Evolutionary conservation across 2,329 filamentous ascomycete species (phyloP).

Genomic region (Volutella citrinella): DNA sequence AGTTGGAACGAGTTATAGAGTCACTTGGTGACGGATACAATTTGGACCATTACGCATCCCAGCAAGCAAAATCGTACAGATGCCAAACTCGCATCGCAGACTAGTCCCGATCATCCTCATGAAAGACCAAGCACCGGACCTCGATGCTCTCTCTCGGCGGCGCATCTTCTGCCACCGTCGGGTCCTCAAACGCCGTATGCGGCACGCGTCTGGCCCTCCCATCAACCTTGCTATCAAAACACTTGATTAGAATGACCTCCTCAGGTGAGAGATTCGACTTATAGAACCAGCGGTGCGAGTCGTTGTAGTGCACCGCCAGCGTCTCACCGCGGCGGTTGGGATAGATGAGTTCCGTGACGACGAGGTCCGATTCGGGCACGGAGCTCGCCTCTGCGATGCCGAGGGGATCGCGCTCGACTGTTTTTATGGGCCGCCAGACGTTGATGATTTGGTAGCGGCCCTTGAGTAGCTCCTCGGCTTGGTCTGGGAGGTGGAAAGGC

Average conservation of each 20-base stretch:
- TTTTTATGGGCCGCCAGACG: slow-evolving; percentile 49
- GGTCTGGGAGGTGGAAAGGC: slow-evolving; percentile 37
- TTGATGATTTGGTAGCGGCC: slow-evolving; percentile 52
- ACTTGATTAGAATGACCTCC: slow-evolving; percentile 59
- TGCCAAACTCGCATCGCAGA: too few relatives aligned
- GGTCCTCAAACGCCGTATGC: slow-evolving; percentile 52
- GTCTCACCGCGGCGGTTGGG: slow-evolving; percentile 48
- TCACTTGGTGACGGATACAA: too few relatives aligned
- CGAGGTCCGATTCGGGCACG: slow-evolving; percentile 48
- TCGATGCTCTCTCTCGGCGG: slow-evolving; percentile 62
- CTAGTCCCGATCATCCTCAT: slow-evolving; percentile 4
- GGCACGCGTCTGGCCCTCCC: slow-evolving; percentile 49
- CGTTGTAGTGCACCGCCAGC: slow-evolving; percentile 40
- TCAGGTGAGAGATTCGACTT: slow-evolving; percentile 48
- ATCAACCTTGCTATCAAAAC: slow-evolving; percentile 57
- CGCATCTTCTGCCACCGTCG: slow-evolving; percentile 49
- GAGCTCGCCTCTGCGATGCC: slow-evolving; percentile 49
- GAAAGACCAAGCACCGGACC: slow-evolving; percentile 38
- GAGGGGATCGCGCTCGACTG: slow-evolving; percentile 45
- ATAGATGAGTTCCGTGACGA: slow-evolving; percentile 49
- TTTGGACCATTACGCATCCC: too few relatives aligned
- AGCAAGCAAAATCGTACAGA: too few relatives aligned
- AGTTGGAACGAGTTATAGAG: too few relatives aligned
- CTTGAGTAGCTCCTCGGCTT: slow-evolving; percentile 40
- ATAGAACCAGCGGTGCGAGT: slow-evolving; percentile 50